phyloP scores from a whole-genome alignment of 2,329 filamentous ascomycete species.

The Ophiostoma ips region DNA sequence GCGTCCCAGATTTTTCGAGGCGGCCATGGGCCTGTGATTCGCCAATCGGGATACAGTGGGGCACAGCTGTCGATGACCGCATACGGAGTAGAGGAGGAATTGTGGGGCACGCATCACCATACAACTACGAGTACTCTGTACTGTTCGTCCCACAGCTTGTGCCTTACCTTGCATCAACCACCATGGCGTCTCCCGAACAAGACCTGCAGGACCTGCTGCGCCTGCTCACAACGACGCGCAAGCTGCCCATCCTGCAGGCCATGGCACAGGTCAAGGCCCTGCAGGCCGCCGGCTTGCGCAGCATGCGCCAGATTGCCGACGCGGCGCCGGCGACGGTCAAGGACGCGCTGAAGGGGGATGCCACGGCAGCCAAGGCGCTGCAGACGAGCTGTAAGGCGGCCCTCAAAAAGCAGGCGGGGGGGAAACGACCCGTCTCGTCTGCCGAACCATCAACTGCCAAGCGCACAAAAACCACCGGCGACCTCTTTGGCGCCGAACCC shows the following conservation, averaged over 20 bases:
- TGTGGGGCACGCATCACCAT: no score
- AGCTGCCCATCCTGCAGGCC: constrained; percentile 43
- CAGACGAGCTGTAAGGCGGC: constrained; percentile 41
- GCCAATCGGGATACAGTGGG: neutral
- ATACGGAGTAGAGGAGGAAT: neutral
- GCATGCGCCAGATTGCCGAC: constrained; percentile 41
- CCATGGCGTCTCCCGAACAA: constrained; percentile 26
- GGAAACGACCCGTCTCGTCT: neutral
- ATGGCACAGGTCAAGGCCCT: constrained; percentile 45
- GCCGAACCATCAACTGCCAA: constrained; percentile 18
- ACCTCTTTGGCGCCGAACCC: constrained; percentile 19
- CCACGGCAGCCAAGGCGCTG: constrained; percentile 35
- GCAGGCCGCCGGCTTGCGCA: constrained; percentile 38
- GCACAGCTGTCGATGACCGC: neutral
- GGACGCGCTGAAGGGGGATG: constrained; percentile 31
- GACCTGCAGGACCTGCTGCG: constrained; percentile 49
- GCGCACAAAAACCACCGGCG: constrained; percentile 17
- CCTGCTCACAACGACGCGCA: constrained; percentile 40
- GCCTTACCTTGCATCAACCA: neutral
- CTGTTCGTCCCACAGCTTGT: no score
- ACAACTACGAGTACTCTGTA: no score
- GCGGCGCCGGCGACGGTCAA: constrained; percentile 31
- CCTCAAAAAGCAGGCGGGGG: constrained; percentile 24
- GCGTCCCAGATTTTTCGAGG: neutral
- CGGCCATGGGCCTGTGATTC: neutral